These are phyloP conservation scores for Euryodendron excelsum DNA, from an alignment of 148 eudicot species.

Conservation along the genomic window DNA sequence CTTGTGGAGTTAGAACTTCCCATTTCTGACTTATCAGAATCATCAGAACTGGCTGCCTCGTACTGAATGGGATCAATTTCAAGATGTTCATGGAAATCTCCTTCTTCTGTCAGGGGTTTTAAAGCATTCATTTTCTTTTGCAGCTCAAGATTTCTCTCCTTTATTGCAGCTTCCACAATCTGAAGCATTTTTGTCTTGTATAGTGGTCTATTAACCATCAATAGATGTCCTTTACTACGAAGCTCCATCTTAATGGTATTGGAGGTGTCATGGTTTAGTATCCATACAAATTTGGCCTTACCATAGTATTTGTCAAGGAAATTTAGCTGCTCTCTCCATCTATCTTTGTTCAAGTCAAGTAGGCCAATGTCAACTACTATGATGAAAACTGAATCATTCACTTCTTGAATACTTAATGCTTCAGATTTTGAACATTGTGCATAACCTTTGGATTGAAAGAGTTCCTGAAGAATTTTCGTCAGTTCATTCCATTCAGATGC, in stretches of 20 bases:
- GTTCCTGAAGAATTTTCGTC: slow-evolving; percentile 55
- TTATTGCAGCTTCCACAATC: slow-evolving; percentile 67
- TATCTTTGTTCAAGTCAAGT: slow-evolving; percentile 67
- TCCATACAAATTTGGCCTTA: slow-evolving; percentile 71
- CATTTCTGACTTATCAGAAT: slow-evolving; percentile 51
- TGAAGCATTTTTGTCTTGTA: slow-evolving; percentile 86
- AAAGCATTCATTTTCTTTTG: slow-evolving; percentile 26
- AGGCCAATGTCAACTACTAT: slow-evolving; percentile 68
- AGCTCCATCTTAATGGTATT: slow-evolving; percentile 73
- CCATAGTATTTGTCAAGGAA: slow-evolving; percentile 51
- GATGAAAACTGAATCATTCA: slow-evolving; percentile 34
- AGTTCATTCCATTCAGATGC: slow-evolving; percentile 94
- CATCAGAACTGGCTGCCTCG: slow-evolving; percentile 62
- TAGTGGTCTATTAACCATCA: slow-evolving; percentile 79
- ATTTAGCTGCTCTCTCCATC: slow-evolving; percentile 81
- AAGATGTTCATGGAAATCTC: slow-evolving; percentile 50
- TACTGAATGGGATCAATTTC: slow-evolving; percentile 56
- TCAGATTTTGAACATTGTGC: slow-evolving; percentile 22
- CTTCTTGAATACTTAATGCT: slow-evolving; percentile 11
- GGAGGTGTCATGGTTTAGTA: slow-evolving; percentile 74
- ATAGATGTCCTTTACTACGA: slow-evolving; percentile 58
- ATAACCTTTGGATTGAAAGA: slow-evolving; percentile 31
- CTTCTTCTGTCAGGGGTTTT: slow-evolving; percentile 21
- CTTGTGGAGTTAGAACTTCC: slow-evolving; percentile 11
- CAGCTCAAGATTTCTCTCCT: slow-evolving; percentile 42